phyloP scores from a whole-genome alignment of 2,329 filamentous ascomycete genomes.

The Aspergillus vadensis region DNA sequence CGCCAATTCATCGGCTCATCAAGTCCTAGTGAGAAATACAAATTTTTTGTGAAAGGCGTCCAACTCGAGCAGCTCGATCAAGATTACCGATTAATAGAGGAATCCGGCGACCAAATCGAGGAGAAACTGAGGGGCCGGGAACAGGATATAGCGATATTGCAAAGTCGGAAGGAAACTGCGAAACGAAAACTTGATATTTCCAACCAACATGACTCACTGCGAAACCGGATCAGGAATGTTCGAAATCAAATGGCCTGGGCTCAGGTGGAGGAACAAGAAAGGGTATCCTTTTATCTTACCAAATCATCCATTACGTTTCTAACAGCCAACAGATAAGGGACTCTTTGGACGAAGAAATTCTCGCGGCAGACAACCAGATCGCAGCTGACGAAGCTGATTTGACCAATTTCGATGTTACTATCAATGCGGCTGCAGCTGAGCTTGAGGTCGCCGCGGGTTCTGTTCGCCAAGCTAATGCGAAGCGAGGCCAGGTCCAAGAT shows the following conservation, averaged over 20 bases:
- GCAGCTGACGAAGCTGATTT: slow-evolving; percentile 48
- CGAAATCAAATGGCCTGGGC: slow-evolving; percentile 78
- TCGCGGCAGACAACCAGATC: slow-evolving; percentile 51
- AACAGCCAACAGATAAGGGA: slow-evolving; percentile 33
- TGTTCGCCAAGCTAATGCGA: slow-evolving; percentile 48
- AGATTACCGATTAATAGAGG: slow-evolving; percentile 82
- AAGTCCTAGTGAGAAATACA: slow-evolving; percentile 83
- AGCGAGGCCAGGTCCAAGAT: slow-evolving; percentile 47
- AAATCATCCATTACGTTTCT: slow-evolving; percentile 9
- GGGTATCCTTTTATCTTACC: slow-evolving; percentile 30
- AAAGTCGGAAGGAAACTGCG: slow-evolving; percentile 62
- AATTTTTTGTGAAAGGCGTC: slow-evolving; percentile 92
- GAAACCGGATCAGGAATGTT: slow-evolving; percentile 61
- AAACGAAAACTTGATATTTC: slow-evolving; percentile 65
- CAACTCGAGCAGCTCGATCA: slow-evolving; percentile 89
- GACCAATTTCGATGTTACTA: slow-evolving; percentile 47
- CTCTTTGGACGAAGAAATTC: slow-evolving; percentile 39
- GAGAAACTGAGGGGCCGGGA: slow-evolving; percentile 62
- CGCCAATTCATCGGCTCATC: slow-evolving; percentile 89
- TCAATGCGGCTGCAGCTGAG: slow-evolving; percentile 45
- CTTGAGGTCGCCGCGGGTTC: slow-evolving; percentile 44
- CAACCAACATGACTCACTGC: slow-evolving; percentile 66
- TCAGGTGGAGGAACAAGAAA: slow-evolving; percentile 78
- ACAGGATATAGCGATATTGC: slow-evolving; percentile 65
- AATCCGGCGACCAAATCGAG: slow-evolving; percentile 73